Evolutionary conservation across 805 yeast species (phyloP), one percentile per base, ranked within the genome.

Genomic region (Hanseniaspora mollemarum): DNA sequence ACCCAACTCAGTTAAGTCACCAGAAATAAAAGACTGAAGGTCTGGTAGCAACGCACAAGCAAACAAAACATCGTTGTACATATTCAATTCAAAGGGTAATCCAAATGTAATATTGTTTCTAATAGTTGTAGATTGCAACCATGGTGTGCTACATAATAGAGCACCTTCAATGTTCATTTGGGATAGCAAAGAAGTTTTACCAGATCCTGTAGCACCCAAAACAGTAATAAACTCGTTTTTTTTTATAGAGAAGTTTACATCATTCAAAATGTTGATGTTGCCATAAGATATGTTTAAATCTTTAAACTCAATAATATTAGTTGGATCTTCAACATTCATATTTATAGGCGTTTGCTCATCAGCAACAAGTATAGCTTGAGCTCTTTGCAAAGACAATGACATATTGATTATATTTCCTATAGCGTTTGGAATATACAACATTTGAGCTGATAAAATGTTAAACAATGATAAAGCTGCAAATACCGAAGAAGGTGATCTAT

Each of bases 111-210:
- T 83, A 60, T 85, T 85, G 16, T 82, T 87, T 59, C 75, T 74
- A 25, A 86, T 78, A 0, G 94, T 81, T 2, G 83, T 78, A 64
- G 85, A 86, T 59, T 83, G 88, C 38, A 86, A 77, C 95, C 95
- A 86, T 16, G 88, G 90, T 40, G 74, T 74, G 19, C 88, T 84
- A 54, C 80, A 76, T 51, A 70, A 63, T 13, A 73, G 63, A 19
- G 74, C 74, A 58, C 58, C 66, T 1, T 90, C 88, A 55, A 71
- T 71, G 5, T 77, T 67, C 46, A 86, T 66, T 0, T 94, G 87
- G 57, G 71, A 72, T 44, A 86, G 67, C 24, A 87, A 66, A 0
- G 92, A 82, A 0, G 88, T 70, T 61, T 86, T 86, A 52, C 95
- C 95, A 2, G 86, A 72, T 2, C 95, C 95, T 59, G 86, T 83